Conservation (phyloP, 139 green algal genomes). For the Zygnema circumcarinatum region DNA sequence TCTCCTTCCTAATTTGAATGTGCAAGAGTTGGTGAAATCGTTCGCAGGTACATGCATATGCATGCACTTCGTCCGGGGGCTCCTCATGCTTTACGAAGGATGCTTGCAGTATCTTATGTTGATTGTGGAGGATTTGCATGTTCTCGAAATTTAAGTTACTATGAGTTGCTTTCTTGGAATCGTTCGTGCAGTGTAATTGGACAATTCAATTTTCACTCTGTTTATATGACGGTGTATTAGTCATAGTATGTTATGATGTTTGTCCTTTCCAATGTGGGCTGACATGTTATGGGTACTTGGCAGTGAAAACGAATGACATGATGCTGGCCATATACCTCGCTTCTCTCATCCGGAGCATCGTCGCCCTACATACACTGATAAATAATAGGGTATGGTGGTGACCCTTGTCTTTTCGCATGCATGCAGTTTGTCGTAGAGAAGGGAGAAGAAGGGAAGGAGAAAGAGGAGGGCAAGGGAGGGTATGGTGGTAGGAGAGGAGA, state of each 20-base stretch:
- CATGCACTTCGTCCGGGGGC: too few species aligned
- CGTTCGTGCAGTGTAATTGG: too few species aligned
- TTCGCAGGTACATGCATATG: slow-evolving; percentile 48
- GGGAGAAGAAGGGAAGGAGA: background rate
- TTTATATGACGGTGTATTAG: too few species aligned
- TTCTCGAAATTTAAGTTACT: too few species aligned
- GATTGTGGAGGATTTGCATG: background rate
- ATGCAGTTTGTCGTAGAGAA: background rate
- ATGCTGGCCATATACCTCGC: slow-evolving; percentile 95
- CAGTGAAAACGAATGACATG: slow-evolving; percentile 98
- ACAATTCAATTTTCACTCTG: too few species aligned
- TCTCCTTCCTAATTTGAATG: slow-evolving; percentile 95
- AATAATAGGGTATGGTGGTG: slow-evolving; percentile 87
- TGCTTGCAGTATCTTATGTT: background rate
- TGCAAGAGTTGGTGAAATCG: slow-evolving; percentile 78
- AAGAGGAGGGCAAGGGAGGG: background rate
- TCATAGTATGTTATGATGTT: too few species aligned
- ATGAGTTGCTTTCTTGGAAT: too few species aligned
- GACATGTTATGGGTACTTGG: too few species aligned
- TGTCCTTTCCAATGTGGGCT: too few species aligned
- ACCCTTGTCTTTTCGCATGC: background rate
- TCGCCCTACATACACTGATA: slow-evolving; percentile 97
- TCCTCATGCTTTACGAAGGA: background rate
- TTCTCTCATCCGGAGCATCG: slow-evolving; percentile 85
- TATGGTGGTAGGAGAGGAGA: background rate